A percentile compares a stretch with the other conserved stretches of the same genome.
phyloP scores from a whole-genome alignment of 176 grass and related monocot genomes.

The Carex kokanica region DNA sequence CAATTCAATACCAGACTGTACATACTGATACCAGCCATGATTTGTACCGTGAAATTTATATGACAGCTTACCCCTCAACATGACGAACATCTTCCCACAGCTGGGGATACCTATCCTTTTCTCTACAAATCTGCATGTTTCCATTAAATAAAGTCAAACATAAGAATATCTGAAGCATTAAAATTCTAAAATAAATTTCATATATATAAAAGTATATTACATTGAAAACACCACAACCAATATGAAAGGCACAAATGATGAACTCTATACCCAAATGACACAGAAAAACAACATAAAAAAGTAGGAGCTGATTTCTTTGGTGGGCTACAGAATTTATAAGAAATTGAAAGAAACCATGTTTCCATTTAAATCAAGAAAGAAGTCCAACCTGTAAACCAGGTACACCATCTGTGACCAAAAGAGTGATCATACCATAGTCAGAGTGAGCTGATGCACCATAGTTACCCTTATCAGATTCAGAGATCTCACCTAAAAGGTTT shows the following conservation, averaged over 20 bases:
- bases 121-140: constrained; percentile 68
- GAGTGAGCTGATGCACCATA: constrained; percentile 74
- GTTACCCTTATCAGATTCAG: constrained; percentile 42
- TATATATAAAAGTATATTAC: background rate
- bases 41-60: background rate
- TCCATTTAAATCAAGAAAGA: background rate
- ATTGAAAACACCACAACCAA: background rate
- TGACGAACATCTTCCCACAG: constrained; percentile 79
- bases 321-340: background rate
- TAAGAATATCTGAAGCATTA: background rate
- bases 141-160: background rate
- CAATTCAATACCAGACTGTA: background rate
- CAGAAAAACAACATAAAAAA: background rate
- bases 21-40: background rate
- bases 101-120: constrained; percentile 73
- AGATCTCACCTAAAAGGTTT: constrained; percentile 34
- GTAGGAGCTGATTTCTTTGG: background rate
- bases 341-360: background rate
- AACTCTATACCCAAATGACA: background rate
- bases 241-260: background rate
- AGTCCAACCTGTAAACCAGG: constrained; percentile 63
- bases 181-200: background rate
- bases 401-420: constrained; percentile 62
- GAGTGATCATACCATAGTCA: constrained; percentile 67
- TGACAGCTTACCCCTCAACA: constrained; percentile 54